Percentiles rank a stretch among this genome's conserved stretches.
Evolutionary conservation across 192 early-diverging fungal species (phyloP).

Genomic region (Thamnidium elegans): DNA sequence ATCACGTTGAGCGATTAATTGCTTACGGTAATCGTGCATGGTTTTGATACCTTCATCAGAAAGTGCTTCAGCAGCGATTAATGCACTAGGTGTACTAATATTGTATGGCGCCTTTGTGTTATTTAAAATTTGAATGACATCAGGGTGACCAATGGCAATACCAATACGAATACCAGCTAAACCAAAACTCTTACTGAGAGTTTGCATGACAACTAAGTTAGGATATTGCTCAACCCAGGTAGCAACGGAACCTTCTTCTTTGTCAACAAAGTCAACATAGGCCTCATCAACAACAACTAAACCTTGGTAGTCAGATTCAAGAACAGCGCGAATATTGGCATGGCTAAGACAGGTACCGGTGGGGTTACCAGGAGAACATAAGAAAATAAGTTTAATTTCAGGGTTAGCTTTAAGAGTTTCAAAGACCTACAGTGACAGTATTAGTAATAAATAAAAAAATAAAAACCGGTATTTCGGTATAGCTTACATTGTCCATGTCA

Average conservation of each 20-base stretch:
- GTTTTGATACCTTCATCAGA: constrained; percentile 58
- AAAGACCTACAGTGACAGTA: constrained; percentile 26
- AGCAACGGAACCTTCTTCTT: constrained; percentile 67
- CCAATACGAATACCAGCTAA: constrained; percentile 95
- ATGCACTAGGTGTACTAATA: constrained; percentile 84
- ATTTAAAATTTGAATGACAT: constrained; percentile 88
- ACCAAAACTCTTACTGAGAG: constrained; percentile 97
- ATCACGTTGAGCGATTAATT: constrained; percentile 65
- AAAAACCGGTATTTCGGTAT: neutral
- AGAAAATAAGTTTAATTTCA: constrained; percentile 85
- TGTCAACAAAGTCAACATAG: constrained; percentile 91
- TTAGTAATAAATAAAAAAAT: constrained; percentile 14
- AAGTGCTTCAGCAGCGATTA: constrained; percentile 78
- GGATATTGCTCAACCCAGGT: constrained; percentile 81
- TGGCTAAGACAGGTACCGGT: constrained; percentile 82
- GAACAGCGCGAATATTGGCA: constrained; percentile 62
- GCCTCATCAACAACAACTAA: constrained; percentile 99
- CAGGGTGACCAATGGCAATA: constrained; percentile 73
- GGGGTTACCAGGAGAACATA: constrained; percentile 99
- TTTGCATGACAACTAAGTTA: constrained; percentile 96
- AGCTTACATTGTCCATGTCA: constrained; percentile 54
- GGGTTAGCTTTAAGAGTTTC: constrained; percentile 63
- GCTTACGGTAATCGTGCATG: constrained; percentile 62
- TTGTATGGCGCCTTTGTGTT: constrained; percentile 99
- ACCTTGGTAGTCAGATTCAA: constrained; percentile 72